Evolutionary conservation across 371 early-diverging fungal species (phyloP).

Genomic region (Rhizoclosmatium hyalinum): DNA sequence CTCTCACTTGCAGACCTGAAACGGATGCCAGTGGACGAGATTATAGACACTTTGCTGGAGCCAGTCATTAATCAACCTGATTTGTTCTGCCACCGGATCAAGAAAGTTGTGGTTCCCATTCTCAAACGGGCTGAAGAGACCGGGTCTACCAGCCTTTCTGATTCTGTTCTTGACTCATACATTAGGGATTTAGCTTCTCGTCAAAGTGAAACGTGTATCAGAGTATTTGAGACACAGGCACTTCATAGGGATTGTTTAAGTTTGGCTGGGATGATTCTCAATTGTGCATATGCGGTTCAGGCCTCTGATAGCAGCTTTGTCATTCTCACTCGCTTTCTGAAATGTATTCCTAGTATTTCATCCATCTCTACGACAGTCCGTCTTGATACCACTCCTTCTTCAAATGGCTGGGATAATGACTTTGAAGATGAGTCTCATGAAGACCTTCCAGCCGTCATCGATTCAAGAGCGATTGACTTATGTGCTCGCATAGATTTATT

Average conservation of each 20-base stretch:
- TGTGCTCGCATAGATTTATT: conserved; percentile 69
- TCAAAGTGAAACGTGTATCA: too few relatives aligned
- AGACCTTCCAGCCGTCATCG: not conserved
- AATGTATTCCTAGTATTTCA: conserved; percentile 25
- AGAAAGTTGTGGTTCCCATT: conserved; percentile 65
- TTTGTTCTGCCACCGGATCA: conserved; percentile 59
- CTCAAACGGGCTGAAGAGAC: conserved; percentile 42
- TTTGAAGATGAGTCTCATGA: not conserved
- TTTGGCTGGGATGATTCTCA: conserved; percentile 30
- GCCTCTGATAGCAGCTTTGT: conserved; percentile 10
- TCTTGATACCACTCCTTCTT: not conserved
- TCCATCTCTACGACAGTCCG: not conserved
- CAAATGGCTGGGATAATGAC: conserved; percentile 39
- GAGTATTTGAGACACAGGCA: too few relatives aligned
- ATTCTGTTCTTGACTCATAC: too few relatives aligned
- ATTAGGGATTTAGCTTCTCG: too few relatives aligned
- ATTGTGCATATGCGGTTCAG: conserved; percentile 35
- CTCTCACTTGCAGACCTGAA: conserved; percentile 47
- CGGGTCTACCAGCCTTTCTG: too few relatives aligned
- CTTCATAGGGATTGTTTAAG: too few relatives aligned
- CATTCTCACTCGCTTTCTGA: conserved; percentile 17
- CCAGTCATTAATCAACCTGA: conserved; percentile 45
- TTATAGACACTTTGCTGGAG: conserved; percentile 58
- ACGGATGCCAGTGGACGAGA: conserved; percentile 55
- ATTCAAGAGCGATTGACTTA: conserved; percentile 31